Percentiles rank a stretch among this genome's conserved stretches.
phyloP scores from a whole-genome alignment of 1,284 basidiomycete species.

The Ceratobasidium sp. region DNA sequence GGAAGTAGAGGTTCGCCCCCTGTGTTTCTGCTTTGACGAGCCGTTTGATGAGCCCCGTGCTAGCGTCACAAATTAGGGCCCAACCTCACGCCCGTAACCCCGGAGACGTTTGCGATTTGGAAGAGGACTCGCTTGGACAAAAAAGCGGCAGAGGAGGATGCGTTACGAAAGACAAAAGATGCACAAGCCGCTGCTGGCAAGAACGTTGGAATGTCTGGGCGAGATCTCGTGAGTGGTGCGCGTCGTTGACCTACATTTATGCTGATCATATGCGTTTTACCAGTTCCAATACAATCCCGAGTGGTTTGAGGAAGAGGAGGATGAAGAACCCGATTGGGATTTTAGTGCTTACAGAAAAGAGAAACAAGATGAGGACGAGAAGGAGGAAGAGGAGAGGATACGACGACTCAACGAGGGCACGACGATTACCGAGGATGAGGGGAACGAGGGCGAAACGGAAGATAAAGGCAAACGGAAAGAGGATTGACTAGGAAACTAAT shows the following conservation, averaged over 20 bases:
- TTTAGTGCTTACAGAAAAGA: conserved; percentile 69
- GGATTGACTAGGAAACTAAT: neutral
- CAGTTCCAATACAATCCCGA: conserved; percentile 97
- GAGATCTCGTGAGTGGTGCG: conserved; percentile 77
- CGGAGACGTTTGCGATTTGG: conserved; percentile 93
- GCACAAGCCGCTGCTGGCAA: conserved; percentile 89
- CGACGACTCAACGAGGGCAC: conserved; percentile 49
- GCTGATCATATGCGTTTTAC: conserved; percentile 19
- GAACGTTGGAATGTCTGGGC: conserved; percentile 91
- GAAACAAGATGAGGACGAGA: conserved; percentile 69
- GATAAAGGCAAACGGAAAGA: conserved; percentile 36
- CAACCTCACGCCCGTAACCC: conserved; percentile 96
- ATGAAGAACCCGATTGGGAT: conserved; percentile 78
- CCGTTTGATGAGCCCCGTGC: neutral
- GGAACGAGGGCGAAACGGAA: conserved; percentile 16
- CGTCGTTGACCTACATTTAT: neutral
- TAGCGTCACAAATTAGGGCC: conserved; percentile 93
- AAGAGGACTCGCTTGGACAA: conserved; percentile 93
- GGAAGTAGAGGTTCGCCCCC: conserved; percentile 84
- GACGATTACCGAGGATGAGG: conserved; percentile 36
- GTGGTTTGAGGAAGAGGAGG: conserved; percentile 90
- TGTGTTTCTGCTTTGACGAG: neutral
- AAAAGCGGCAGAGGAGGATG: conserved; percentile 89
- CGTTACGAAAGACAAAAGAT: conserved; percentile 85
- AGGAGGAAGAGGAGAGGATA: conserved; percentile 59